These are phyloP conservation scores for Hypocreales sp. DNA, from an alignment of 2,329 filamentous ascomycete genomes.

Conservation along the genomic window DNA sequence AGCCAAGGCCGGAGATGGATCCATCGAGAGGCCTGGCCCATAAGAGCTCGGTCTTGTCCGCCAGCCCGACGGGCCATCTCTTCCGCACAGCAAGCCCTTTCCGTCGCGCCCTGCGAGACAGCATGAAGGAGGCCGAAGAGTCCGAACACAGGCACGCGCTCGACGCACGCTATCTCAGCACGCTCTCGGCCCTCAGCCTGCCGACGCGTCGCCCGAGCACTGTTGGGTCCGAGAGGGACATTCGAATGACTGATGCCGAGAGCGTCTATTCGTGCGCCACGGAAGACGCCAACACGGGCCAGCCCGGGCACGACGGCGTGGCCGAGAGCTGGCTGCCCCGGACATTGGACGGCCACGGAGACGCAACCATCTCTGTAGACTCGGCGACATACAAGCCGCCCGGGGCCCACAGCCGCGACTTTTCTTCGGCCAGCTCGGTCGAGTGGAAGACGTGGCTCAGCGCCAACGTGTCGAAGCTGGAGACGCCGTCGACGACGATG, in stretches of 20 bases:
- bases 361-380: constrained; percentile 3
- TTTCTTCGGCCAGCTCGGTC: constrained; percentile 28
- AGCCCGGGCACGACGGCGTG: not conserved
- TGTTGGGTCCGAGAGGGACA: constrained; percentile 21
- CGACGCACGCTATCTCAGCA: constrained; percentile 22
- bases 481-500: constrained; percentile 10
- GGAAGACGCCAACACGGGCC: constrained; percentile 7
- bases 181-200: constrained; percentile 22
- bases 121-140: constrained; percentile 22
- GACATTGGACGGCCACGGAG: constrained; percentile 2
- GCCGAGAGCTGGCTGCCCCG: not conserved
- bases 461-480: constrained; percentile 31
- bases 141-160: constrained; percentile 9
- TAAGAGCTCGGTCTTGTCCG: constrained; percentile 33
- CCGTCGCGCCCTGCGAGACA: constrained; percentile 32
- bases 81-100: constrained; percentile 41
- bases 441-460: constrained; percentile 43
- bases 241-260: constrained; percentile 24
- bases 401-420: constrained; percentile 15
- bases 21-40: constrained; percentile 18
- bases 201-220: constrained; percentile 23
- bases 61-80: constrained; percentile 32
- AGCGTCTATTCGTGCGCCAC: constrained; percentile 30
- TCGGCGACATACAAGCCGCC: constrained; percentile 3
- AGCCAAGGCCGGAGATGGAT: constrained; percentile 5